Conservation (phyloP, 2,329 filamentous ascomycete species). For the Colletotrichum godetiae region DNA sequence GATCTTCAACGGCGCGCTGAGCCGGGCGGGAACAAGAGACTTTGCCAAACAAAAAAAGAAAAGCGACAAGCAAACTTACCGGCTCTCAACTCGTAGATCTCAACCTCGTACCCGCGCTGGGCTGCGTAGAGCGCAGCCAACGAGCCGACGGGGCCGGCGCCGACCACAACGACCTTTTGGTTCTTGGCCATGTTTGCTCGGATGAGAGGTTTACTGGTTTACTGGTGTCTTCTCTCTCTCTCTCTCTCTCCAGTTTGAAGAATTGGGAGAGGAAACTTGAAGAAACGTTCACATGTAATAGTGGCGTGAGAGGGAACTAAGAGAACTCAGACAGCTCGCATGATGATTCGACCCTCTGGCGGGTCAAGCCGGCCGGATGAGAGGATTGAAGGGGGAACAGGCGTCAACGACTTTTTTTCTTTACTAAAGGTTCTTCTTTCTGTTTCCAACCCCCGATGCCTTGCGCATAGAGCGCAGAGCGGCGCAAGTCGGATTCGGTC, state of each 20-base stretch:
- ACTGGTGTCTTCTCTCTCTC: not conserved
- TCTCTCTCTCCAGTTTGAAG: not conserved
- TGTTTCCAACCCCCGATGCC: not conserved
- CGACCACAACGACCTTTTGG: conserved; percentile 85
- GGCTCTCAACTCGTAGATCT: conserved; percentile 91
- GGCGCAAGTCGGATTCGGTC: not conserved
- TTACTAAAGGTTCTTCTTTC: not conserved
- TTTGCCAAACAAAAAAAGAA: not conserved
- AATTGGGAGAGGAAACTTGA: not conserved
- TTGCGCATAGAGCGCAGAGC: conserved; percentile 7
- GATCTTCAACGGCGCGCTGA: conserved; percentile 1
- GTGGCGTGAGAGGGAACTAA: conserved; percentile 15
- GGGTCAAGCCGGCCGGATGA: conserved; percentile 21
- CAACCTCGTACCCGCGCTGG: conserved; percentile 86
- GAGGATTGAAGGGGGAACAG: not conserved
- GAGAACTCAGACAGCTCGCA: not conserved
- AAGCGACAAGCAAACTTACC: conserved; percentile 67
- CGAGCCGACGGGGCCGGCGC: conserved; percentile 92
- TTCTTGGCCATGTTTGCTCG: conserved; percentile 45
- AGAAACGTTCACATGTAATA: not conserved
- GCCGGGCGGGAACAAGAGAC: not conserved
- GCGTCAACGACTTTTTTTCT: conserved; percentile 20
- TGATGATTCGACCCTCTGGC: conserved; percentile 20
- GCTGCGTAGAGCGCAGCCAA: conserved; percentile 94
- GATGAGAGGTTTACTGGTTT: not conserved